Percentiles rank a stretch among this genome's conserved stretches.
Conservation (phyloP, 352 stramenopile genomes). For the Phytophthora pistaciae region DNA sequence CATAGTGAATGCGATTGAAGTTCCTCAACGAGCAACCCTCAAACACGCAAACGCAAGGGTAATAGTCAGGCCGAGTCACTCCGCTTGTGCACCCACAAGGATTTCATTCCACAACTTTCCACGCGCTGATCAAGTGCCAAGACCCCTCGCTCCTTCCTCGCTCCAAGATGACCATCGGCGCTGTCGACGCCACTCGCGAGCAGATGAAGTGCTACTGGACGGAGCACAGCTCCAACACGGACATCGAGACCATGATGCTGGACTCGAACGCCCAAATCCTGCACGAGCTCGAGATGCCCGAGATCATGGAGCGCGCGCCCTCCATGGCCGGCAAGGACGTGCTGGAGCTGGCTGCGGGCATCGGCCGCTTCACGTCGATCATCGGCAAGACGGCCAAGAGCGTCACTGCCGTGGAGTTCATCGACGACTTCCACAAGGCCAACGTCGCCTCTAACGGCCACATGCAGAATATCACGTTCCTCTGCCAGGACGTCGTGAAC, state of each 20-base stretch:
- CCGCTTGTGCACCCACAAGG: neutral
- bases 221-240: constrained; percentile 66
- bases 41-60: constrained; percentile 37
- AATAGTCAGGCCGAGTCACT: neutral
- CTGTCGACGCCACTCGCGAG: constrained; percentile 47
- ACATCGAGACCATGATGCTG: constrained; percentile 88
- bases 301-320: constrained; percentile 80
- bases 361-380: constrained; percentile 74
- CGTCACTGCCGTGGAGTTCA: constrained; percentile 80
- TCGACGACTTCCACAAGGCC: constrained; percentile 79
- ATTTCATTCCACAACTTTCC: constrained; percentile 30
- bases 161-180: constrained; percentile 57
- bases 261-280: constrained; percentile 82
- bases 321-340: constrained; percentile 68
- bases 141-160: neutral
- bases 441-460: constrained; percentile 61
- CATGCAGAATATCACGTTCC: constrained; percentile 67
- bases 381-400: constrained; percentile 57
- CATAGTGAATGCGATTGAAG: constrained; percentile 20
- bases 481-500: constrained; percentile 75
- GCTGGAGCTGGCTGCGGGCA: constrained; percentile 70
- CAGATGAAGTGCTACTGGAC: constrained; percentile 88
- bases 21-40: constrained; percentile 21
- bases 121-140: constrained; percentile 9
- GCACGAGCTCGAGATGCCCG: constrained; percentile 77